phyloP scores from a whole-genome alignment of 225 moss, liverwort and hornwort genomes.

The Takakia lepidozioides region DNA sequence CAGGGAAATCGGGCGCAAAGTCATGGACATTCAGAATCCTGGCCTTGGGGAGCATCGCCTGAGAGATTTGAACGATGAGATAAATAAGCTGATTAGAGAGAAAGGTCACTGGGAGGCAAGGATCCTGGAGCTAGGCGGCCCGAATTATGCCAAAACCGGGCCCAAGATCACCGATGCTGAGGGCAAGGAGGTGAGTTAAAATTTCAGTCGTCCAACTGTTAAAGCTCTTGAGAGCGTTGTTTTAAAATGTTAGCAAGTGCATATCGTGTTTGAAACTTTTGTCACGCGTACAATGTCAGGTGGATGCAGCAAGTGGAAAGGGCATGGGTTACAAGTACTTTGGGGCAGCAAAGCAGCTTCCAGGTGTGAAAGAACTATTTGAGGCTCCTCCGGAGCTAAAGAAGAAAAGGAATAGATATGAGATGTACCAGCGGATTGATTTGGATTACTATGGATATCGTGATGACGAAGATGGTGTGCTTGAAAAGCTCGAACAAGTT shows the following conservation, averaged over 20 bases:
- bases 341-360: conserved; percentile 94
- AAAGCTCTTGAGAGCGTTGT: no score
- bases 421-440: conserved; percentile 99
- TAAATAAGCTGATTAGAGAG: conserved; percentile 92
- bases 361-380: conserved; percentile 93
- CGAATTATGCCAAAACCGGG: conserved; percentile 86
- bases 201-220: no score
- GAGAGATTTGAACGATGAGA: conserved; percentile 93
- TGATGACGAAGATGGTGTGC: conserved; percentile 90
- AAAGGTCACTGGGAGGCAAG: conserved; percentile 97
- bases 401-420: conserved; percentile 92
- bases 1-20: conserved; percentile 95
- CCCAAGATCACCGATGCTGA: conserved; percentile 80
- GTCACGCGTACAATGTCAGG: no score
- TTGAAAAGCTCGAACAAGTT: conserved; percentile 73
- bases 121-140: conserved; percentile 94
- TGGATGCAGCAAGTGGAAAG: conserved; percentile 91
- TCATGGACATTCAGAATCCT: conserved; percentile 97
- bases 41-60: conserved; percentile 93
- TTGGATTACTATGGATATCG: conserved; percentile 97
- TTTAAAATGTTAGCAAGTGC: no score
- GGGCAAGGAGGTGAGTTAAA: conserved; percentile 52
- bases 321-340: conserved; percentile 95
- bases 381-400: conserved; percentile 80
- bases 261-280: not conserved